Percentiles rank a stretch among this genome's conserved stretches.
Evolutionary conservation across 192 early-diverging fungal species (phyloP).

Genomic region (Linnemannia exigua): DNA sequence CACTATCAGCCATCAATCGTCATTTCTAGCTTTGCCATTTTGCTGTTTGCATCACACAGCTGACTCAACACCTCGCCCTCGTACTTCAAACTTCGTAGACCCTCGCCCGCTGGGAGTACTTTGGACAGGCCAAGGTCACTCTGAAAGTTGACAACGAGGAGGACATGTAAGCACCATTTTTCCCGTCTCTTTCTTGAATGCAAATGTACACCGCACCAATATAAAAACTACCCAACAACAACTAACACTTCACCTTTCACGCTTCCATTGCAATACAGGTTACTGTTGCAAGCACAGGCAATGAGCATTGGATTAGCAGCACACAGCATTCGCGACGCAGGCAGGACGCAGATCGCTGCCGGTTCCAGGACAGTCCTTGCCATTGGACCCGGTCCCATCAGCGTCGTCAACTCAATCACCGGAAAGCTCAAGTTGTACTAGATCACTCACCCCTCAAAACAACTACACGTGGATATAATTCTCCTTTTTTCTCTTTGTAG

Average conservation of each 20-base stretch:
- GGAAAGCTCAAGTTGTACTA: constrained; percentile 54
- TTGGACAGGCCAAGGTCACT: constrained; percentile 90
- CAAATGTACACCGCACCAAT: no score
- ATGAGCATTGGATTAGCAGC: constrained; percentile 72
- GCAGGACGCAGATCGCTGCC: constrained; percentile 91
- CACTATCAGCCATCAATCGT: no score
- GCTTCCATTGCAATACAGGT: constrained; percentile 48
- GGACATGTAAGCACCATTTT: constrained; percentile 72
- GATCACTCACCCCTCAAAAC: not conserved
- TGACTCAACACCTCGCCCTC: not conserved
- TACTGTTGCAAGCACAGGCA: constrained; percentile 75
- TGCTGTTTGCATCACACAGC: not conserved
- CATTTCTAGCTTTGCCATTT: not conserved
- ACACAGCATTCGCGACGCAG: constrained; percentile 90
- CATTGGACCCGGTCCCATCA: constrained; percentile 86
- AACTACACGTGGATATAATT: no score
- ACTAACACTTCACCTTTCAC: no score
- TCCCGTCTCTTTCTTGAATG: not conserved
- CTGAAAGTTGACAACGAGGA: constrained; percentile 83
- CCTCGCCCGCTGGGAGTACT: constrained; percentile 77
- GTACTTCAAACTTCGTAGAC: constrained; percentile 26
- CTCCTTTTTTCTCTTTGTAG: not conserved
- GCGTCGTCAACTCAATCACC: constrained; percentile 39
- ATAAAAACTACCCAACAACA: no score
- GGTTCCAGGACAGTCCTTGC: constrained; percentile 94